Evolutionary conservation across 148 eudicot species (phyloP).

Genomic region (Rhododendron mucronatum): DNA sequence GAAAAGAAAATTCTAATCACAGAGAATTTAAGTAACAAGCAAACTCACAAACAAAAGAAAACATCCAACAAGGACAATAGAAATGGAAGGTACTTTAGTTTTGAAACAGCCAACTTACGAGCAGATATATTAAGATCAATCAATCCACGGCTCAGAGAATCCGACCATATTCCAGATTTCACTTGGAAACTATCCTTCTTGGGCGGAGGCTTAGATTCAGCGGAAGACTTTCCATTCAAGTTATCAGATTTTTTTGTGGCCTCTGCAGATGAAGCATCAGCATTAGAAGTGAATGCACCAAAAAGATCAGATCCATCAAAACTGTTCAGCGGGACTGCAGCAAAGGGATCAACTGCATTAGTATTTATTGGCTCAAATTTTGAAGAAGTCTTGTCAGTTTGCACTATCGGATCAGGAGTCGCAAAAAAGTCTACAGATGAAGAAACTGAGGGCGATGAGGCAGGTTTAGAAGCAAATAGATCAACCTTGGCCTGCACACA

Average conservation of each 20-base stretch:
- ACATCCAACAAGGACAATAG: background rate
- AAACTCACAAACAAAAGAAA: background rate
- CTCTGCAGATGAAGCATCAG: conserved; percentile 38
- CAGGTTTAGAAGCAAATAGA: conserved; percentile 68
- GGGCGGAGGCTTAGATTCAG: conserved; percentile 41
- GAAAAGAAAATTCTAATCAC: background rate
- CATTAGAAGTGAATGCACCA: conserved; percentile 54
- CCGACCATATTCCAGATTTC: conserved; percentile 98
- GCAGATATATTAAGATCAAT: conserved; percentile 98
- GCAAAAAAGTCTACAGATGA: conserved; percentile 69
- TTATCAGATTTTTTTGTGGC: conserved; percentile 30
- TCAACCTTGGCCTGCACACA: conserved; percentile 53
- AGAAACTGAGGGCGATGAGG: conserved; percentile 45
- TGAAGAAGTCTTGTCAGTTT: conserved; percentile 40
- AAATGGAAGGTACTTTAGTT: background rate
- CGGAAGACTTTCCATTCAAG: conserved; percentile 31
- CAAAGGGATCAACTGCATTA: conserved; percentile 72
- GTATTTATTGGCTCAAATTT: conserved; percentile 29
- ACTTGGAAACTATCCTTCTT: conserved; percentile 69
- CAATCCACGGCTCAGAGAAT: conserved; percentile 90
- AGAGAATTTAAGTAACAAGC: background rate
- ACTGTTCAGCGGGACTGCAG: conserved; percentile 63
- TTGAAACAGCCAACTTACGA: conserved; percentile 49
- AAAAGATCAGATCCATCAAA: conserved; percentile 70
- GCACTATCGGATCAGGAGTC: conserved; percentile 46